These are phyloP conservation scores for Aspergillus uvarum DNA, from an alignment of 2,329 filamentous ascomycete species.

Conservation along the genomic window DNA sequence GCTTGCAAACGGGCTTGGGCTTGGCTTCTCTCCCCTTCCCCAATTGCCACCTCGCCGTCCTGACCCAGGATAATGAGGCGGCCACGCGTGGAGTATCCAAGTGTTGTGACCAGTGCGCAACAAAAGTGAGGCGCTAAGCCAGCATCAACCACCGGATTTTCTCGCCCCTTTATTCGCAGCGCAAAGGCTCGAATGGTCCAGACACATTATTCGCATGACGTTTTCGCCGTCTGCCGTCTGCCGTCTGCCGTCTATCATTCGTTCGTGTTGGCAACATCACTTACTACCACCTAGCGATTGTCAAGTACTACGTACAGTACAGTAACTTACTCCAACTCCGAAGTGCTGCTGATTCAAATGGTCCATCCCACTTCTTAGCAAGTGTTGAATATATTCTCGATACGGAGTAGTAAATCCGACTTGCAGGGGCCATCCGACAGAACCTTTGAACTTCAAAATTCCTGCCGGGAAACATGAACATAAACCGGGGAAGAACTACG, in stretches of 20 bases:
- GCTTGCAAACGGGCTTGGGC: constrained; percentile 10
- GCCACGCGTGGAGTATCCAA: constrained; percentile 16
- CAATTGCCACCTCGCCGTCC: constrained; percentile 10
- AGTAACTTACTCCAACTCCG: neutral
- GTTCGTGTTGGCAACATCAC: neutral
- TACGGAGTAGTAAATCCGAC: neutral
- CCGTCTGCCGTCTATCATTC: neutral
- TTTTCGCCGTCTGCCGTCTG: neutral
- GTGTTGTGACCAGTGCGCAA: constrained; percentile 13
- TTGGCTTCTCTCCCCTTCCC: constrained; percentile 4
- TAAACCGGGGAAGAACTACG: neutral
- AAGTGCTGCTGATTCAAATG: neutral
- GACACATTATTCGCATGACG: constrained; percentile 11
- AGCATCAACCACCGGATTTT: constrained; percentile 7
- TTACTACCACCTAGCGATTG: neutral
- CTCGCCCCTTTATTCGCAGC: constrained; percentile 14
- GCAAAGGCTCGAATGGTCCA: constrained; percentile 5
- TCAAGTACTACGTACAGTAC: neutral
- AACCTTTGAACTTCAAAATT: neutral
- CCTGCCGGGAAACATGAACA: neutral
- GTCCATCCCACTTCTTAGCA: neutral
- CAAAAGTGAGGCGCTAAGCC: constrained; percentile 26
- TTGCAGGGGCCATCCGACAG: neutral
- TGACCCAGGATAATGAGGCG: constrained; percentile 24
- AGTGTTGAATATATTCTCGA: neutral